Percentiles rank a stretch among this genome's conserved stretches.
These are phyloP conservation scores for Ceratocystis cubensis DNA, from an alignment of 2,329 filamentous ascomycete genomes.

Conservation along the genomic window DNA sequence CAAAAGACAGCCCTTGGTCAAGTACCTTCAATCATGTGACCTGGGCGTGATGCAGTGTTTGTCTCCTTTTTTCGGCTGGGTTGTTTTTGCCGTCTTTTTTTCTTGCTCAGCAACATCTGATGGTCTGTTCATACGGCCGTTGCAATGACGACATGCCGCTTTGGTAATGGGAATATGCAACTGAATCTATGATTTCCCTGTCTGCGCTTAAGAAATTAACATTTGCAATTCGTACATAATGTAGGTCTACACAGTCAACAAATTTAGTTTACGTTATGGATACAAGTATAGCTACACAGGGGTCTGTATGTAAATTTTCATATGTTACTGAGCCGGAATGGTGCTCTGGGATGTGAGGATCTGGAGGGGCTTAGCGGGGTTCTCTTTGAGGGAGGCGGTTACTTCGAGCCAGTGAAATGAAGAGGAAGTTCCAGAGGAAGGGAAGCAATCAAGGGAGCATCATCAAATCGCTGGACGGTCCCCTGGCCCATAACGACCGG, in stretches of 20 bases:
- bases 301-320: background rate
- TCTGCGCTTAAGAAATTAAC: background rate
- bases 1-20: constrained; percentile 1
- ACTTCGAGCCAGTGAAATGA: background rate
- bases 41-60: background rate
- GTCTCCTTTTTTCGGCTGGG: background rate
- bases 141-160: background rate
- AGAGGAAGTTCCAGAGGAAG: background rate
- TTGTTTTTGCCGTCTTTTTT: background rate
- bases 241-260: background rate
- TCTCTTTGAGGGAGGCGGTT: background rate
- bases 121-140: background rate
- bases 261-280: background rate
- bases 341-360: background rate
- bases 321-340: background rate
- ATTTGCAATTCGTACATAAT: background rate
- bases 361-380: background rate
- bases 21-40: background rate
- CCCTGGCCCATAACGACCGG: background rate
- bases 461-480: background rate
- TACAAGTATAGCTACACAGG: background rate
- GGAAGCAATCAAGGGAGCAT: background rate
- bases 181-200: background rate
- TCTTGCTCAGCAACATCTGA: background rate
- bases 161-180: background rate